phyloP scores from a whole-genome alignment of 2,329 filamentous ascomycete genomes.

The Zymoseptoria brevis region DNA sequence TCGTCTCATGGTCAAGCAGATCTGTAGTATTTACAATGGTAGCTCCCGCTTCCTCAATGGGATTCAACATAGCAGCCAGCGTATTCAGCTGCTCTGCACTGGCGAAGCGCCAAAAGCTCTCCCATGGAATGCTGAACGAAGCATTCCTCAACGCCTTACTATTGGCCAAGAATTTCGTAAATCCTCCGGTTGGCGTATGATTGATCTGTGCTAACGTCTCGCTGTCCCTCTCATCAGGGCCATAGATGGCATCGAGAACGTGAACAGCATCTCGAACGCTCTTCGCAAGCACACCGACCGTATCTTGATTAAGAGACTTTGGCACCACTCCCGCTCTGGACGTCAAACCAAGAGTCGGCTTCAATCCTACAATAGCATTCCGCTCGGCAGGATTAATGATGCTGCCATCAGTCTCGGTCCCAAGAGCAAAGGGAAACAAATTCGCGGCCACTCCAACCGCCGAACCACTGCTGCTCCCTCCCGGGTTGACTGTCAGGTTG shows the following conservation, averaged over 20 bases:
- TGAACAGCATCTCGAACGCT: constrained; percentile 63
- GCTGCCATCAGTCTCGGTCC: constrained; percentile 63
- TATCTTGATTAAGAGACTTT: constrained; percentile 60
- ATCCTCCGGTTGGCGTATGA: constrained; percentile 48
- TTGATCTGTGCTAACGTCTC: constrained; percentile 53
- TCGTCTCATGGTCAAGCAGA: constrained; percentile 52
- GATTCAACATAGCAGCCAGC: constrained; percentile 43
- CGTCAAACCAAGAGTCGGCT: constrained; percentile 66
- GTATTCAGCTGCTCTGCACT: constrained; percentile 47
- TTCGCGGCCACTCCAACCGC: constrained; percentile 59
- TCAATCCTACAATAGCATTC: constrained; percentile 64
- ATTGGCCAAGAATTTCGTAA: constrained; percentile 48
- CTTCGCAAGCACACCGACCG: constrained; percentile 58
- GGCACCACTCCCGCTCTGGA: constrained; percentile 54
- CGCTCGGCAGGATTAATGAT: constrained; percentile 65
- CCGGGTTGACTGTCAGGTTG: constrained; percentile 60
- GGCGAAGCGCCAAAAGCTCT: constrained; percentile 60
- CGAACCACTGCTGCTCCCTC: constrained; percentile 60
- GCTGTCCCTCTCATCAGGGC: constrained; percentile 55
- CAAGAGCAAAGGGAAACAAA: constrained; percentile 55
- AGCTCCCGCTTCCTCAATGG: constrained; percentile 55
- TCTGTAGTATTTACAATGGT: constrained; percentile 64
- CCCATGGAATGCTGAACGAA: constrained; percentile 63
- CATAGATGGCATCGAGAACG: constrained; percentile 60
- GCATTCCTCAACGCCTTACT: constrained; percentile 51